These are phyloP conservation scores for Bidens hawaiensis DNA, from an alignment of 140 eudicot genomes.

Conservation along the genomic window DNA sequence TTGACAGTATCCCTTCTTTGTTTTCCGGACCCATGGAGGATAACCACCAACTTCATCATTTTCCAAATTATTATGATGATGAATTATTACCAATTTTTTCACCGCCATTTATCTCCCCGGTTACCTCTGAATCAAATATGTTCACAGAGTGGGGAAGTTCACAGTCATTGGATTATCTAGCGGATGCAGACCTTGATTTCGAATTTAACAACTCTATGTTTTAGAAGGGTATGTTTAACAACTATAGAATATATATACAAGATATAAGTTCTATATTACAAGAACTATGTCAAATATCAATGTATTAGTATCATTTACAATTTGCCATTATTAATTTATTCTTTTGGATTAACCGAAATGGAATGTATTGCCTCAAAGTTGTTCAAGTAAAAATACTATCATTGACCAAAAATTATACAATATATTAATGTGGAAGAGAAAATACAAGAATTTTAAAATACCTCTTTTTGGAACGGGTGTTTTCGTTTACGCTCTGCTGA, in stretches of 20 bases:
- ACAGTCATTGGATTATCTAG: conserved; percentile 43
- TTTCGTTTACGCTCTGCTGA: too few relatives aligned
- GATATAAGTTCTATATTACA: background rate
- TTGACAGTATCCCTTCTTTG: conserved; percentile 23
- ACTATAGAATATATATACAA: background rate
- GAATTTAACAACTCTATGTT: conserved; percentile 24
- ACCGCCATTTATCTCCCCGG: conserved; percentile 46
- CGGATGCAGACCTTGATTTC: conserved; percentile 42
- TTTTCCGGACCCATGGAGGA: conserved; percentile 30
- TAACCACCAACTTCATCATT: conserved; percentile 11
- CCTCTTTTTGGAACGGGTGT: too few relatives aligned
- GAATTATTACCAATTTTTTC: conserved; percentile 32
- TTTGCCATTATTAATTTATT: too few relatives aligned
- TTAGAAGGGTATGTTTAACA: background rate
- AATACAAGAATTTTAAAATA: too few relatives aligned
- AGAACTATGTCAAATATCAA: background rate
- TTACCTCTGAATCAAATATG: conserved; percentile 50
- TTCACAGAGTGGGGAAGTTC: conserved; percentile 49
- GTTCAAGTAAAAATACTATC: too few relatives aligned
- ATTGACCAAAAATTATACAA: too few relatives aligned
- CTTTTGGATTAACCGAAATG: too few relatives aligned
- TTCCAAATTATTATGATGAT: conserved; percentile 25
- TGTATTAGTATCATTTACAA: background rate
- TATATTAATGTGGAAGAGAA: too few relatives aligned
- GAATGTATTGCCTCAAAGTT: too few relatives aligned